Evolutionary conservation across 306 rosid genomes (phyloP), one percentile per base, ranked within the genome.

Genomic region (Oemleria cerasiformis): DNA sequence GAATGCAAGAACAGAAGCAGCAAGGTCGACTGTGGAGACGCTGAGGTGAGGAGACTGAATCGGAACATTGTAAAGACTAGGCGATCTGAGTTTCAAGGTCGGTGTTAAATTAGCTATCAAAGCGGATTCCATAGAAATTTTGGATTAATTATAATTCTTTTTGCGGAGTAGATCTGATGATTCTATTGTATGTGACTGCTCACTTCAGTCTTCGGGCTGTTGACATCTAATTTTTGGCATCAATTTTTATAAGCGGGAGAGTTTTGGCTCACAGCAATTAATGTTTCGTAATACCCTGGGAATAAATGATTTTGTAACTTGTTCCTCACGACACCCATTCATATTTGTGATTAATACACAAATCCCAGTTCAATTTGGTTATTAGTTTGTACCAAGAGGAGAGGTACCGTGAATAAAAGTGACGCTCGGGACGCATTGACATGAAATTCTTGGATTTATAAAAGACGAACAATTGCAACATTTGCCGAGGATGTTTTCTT

Each of bases 1-100:
- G 65, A 77, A 69, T 81, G 75, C 91, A 90, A 82, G 89, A 84
- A 73, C 87, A 88, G 78, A 90, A 80, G 80, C 86, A 82, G 67
- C 93, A 84, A 4, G 89, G 92, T 75, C 85, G 86, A 45, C 34
- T 92, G 51, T 90, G 98, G 98, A 80, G 55, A 76, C 88, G 83
- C 41, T 87, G 78, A 89, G 74, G 40, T 56, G 42, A 34, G 20
- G 63, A 40, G 50, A 56, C 63, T 0, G 39, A 39, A 10, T 21
- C 63, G 17, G 74, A 65, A 34, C 64, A 56, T 75, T 70, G 79
- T 80, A 59, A 77, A 70, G 51, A 58, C 71, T 43, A 42, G 75
- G 70, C 44, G 0, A 56, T 21, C 41, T 41, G 74, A 30, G 41
- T 70, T 41, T 41, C 63, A 17, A 70, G 41, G 41, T 41, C 23